phyloP scores from a whole-genome alignment of 2,329 filamentous ascomycete species.

The Bipolaris oryzae region DNA sequence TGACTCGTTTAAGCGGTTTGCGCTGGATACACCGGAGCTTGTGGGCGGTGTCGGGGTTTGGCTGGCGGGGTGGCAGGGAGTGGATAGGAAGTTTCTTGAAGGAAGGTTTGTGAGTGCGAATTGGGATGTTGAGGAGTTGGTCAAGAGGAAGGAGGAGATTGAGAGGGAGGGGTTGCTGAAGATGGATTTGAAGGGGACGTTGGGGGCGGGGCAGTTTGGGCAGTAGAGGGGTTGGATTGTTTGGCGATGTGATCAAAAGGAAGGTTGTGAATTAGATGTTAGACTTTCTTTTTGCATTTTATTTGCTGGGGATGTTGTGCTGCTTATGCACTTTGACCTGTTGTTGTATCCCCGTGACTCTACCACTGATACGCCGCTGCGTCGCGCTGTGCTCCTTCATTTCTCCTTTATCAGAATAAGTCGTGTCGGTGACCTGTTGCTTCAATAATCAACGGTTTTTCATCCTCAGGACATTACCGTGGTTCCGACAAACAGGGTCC shows the following conservation, averaged over 20 bases:
- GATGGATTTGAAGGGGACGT: slow-evolving; percentile 21
- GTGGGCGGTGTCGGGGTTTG: slow-evolving; percentile 37
- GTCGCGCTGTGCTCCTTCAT: background rate
- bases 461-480: no score
- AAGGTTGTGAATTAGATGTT: background rate
- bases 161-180: slow-evolving; percentile 19
- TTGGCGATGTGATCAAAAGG: background rate
- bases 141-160: slow-evolving; percentile 26
- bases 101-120: slow-evolving; percentile 34
- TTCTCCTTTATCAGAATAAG: background rate
- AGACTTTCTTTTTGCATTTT: background rate
- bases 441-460: no score
- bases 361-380: background rate
- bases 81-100: slow-evolving; percentile 28
- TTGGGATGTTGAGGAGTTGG: slow-evolving; percentile 42
- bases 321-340: background rate
- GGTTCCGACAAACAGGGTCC: background rate
- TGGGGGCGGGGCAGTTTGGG: slow-evolving; percentile 22
- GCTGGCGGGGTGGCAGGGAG: slow-evolving; percentile 31
- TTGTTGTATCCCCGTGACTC: background rate
- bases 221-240: background rate
- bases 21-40: slow-evolving; percentile 35
- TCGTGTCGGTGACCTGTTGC: no score
- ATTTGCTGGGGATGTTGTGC: background rate
- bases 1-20: slow-evolving; percentile 19